Evolutionary conservation across 2,329 filamentous ascomycete species (phyloP), one percentile per base, ranked within the genome.

Genomic region (Fusarium beomiforme): DNA sequence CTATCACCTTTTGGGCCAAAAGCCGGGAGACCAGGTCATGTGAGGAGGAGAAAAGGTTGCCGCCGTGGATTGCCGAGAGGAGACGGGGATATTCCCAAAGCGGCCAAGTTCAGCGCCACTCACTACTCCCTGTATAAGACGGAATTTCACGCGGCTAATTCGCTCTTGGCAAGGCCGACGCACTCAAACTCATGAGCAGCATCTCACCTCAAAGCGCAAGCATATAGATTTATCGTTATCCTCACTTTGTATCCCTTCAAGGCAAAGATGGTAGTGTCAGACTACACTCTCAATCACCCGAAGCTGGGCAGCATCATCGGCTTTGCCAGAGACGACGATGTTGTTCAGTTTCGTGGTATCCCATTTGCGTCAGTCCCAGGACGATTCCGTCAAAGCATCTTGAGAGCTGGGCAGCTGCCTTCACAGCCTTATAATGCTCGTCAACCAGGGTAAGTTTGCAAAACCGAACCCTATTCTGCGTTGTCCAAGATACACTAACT

Each of bases 1-100:
- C 49, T 54, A 54, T 54, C 16, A 23, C 50, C 14, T 26, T 42
- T 54, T 54, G 36, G 36, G 50, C 50, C 34, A 54, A 42, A 54
- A 31, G 24, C 50, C 50, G 34, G 24, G 3, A 29, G 5, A 17
- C 4, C 4, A 21, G 24, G 24, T n/a, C 19, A 23, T 42, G 50
- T 54, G 50, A 54, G 36, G 50, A 23, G 36, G 21, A 19, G 13
- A 11, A 42, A 54, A 3, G 4, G 24, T 31, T 54, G 10, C 34
- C 36, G 24, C 14, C 17, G 17, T 42, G 50, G 24, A 24, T 34
- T 31, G 14, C 50, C 50, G 50, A 54, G 50, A n/a, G 50, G 24
- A 41, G 19, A 54, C 36, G 50, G 50, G 36, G n/a, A 54, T 54
- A 54, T 54, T 54, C 50, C 36, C 16, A 14, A 54, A 42, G 13